These are phyloP conservation scores for Asterophora lycoperdoides DNA, from an alignment of 768 basidiomycete species.

Conservation along the genomic window DNA sequence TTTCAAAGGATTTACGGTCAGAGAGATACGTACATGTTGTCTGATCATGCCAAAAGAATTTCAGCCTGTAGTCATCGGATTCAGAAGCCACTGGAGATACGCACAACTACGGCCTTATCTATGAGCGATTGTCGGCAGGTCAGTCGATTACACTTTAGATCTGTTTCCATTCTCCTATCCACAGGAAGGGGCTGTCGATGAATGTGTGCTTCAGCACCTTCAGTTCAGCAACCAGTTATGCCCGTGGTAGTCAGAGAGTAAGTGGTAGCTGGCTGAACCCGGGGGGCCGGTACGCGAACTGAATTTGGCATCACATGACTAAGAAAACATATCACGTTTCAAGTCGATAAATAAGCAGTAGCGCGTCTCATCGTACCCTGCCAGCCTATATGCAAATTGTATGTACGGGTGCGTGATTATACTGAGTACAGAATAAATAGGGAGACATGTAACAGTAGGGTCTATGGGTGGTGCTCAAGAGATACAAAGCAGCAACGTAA, in stretches of 20 bases:
- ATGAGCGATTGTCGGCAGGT: slow-evolving; percentile 62
- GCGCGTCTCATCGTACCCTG: no score
- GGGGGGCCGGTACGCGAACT: not conserved
- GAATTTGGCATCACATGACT: slow-evolving; percentile 6
- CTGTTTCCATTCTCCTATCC: slow-evolving; percentile 55
- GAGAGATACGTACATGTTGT: slow-evolving; percentile 23
- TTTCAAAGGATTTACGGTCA: not conserved
- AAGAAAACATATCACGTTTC: slow-evolving; percentile 2
- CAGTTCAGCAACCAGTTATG: no score
- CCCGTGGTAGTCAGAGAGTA: no score
- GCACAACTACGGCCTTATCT: slow-evolving; percentile 83
- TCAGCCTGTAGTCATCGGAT: not conserved
- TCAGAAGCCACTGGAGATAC: slow-evolving; percentile 24
- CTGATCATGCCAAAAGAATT: slow-evolving; percentile 1
- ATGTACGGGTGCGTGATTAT: not conserved
- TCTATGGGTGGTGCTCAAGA: not conserved
- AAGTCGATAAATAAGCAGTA: not conserved
- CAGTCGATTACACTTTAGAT: slow-evolving; percentile 75
- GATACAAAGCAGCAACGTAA: not conserved
- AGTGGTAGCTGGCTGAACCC: not conserved
- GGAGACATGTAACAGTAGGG: slow-evolving; percentile 1
- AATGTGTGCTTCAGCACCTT: no score
- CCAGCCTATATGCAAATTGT: no score
- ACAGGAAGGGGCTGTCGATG: no score
- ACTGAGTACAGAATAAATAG: not conserved